These are phyloP conservation scores for Mrakia gelida DNA, from an alignment of 768 basidiomycete genomes.

Conservation along the genomic window DNA sequence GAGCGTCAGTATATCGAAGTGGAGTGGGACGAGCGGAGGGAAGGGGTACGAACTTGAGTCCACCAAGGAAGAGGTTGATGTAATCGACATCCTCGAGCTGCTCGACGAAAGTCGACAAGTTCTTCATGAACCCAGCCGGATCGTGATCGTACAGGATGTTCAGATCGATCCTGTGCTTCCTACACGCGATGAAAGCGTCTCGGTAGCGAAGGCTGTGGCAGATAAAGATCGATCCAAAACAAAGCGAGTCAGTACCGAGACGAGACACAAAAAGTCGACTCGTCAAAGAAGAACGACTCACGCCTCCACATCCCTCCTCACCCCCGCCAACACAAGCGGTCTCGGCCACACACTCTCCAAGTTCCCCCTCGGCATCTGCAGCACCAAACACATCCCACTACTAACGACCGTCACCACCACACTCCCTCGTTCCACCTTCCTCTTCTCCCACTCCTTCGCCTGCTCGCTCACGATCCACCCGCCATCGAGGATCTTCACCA, in stretches of 20 bases:
- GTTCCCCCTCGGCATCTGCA: constrained; percentile 98
- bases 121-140: constrained; percentile 59
- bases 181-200: constrained; percentile 82
- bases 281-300: constrained; percentile 46
- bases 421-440: constrained; percentile 84
- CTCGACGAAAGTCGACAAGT: constrained; percentile 65
- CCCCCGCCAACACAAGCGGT: constrained; percentile 80
- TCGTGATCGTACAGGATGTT: constrained; percentile 81
- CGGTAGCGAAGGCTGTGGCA: constrained; percentile 63
- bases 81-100: constrained; percentile 87
- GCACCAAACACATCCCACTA: constrained; percentile 77
- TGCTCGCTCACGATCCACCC: constrained; percentile 36
- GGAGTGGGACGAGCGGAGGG: background rate
- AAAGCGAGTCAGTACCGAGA: constrained; percentile 21
- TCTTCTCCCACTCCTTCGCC: constrained; percentile 57
- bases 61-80: constrained; percentile 85
- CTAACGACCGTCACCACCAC: constrained; percentile 83
- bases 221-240: background rate
- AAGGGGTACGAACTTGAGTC: constrained; percentile 58
- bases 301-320: constrained; percentile 69
- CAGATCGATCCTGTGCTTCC: constrained; percentile 89
- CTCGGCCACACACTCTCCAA: constrained; percentile 92
- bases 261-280: too few relatives aligned
- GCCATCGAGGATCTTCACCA: constrained; percentile 35
- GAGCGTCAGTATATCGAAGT: background rate